A percentile compares a stretch with the other conserved stretches of the same genome.
Conservation (phyloP, 306 rosid genomes). For the Medicago arabica region DNA sequence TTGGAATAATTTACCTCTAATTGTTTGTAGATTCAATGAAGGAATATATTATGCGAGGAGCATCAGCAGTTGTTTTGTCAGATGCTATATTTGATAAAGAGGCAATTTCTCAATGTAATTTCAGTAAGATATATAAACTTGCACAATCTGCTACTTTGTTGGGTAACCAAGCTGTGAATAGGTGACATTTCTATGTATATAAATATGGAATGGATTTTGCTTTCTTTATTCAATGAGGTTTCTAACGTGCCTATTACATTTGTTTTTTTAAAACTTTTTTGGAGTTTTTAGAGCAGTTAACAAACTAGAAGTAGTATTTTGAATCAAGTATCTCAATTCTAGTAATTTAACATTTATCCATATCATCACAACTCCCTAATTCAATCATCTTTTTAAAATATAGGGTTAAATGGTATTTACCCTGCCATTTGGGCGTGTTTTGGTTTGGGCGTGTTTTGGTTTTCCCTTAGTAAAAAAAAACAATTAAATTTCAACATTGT, state of each 20-base stretch:
- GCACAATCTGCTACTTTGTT: constrained; percentile 66
- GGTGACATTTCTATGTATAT: constrained; percentile 35
- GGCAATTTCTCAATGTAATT: constrained; percentile 56
- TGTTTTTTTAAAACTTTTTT: background rate
- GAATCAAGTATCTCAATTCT: background rate
- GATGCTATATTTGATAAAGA: constrained; percentile 87
- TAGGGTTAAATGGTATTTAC: too few species aligned
- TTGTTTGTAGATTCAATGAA: constrained; percentile 60
- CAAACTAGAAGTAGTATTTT: too few species aligned
- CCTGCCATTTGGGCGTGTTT: too few species aligned
- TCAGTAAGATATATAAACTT: constrained; percentile 63
- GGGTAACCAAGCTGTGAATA: constrained; percentile 64
- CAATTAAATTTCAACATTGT: too few species aligned
- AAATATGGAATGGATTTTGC: constrained; percentile 6
- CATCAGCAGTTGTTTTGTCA: constrained; percentile 82
- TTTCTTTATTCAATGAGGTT: constrained; percentile 11
- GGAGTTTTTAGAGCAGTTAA: background rate
- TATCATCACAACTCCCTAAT: too few species aligned
- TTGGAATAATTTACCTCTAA: constrained; percentile 24
- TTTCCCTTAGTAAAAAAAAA: too few species aligned
- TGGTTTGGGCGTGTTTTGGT: too few species aligned
- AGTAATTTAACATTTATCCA: background rate
- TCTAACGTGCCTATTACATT: background rate
- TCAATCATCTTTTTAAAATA: too few species aligned
- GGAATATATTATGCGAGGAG: constrained; percentile 74